These are phyloP conservation scores for Saccharomyces jurei DNA, from an alignment of 805 yeast species.

Conservation along the genomic window DNA sequence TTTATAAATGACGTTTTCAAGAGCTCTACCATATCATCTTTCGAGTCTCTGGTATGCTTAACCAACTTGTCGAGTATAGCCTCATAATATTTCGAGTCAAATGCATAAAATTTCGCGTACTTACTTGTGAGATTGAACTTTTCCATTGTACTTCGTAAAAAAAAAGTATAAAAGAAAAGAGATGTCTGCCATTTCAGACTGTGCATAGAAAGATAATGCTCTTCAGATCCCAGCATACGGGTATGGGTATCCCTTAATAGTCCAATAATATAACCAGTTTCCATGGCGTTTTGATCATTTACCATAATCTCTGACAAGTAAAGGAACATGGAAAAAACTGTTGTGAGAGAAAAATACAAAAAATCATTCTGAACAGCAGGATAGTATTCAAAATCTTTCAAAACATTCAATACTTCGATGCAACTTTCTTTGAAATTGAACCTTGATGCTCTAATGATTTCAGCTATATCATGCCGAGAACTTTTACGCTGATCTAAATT, in stretches of 20 bases:
- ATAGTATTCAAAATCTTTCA: constrained; percentile 1
- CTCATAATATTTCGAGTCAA: background rate
- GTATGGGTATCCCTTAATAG: constrained; percentile 4
- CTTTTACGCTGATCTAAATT: constrained; percentile 5
- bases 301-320: constrained; percentile 6
- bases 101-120: background rate
- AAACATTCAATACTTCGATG: constrained; percentile 1
- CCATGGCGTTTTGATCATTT: constrained; percentile 2
- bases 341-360: constrained; percentile 9
- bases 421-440: background rate
- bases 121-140: background rate
- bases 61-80: background rate
- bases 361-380: constrained; percentile 9
- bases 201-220: background rate
- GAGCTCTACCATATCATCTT: background rate
- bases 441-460: constrained; percentile 1
- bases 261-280: constrained; percentile 4
- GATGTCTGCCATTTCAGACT: background rate
- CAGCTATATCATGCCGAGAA: constrained; percentile 1
- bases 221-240: constrained; percentile 1
- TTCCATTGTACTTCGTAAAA: background rate
- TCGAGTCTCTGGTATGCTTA: background rate
- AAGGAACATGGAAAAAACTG: constrained; percentile 8
- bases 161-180: background rate
- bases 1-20: background rate